Percentiles rank a stretch among this genome's conserved stretches.
phyloP scores from a whole-genome alignment of 345 rosid genomes.

The Melaleuca quinquenervia region DNA sequence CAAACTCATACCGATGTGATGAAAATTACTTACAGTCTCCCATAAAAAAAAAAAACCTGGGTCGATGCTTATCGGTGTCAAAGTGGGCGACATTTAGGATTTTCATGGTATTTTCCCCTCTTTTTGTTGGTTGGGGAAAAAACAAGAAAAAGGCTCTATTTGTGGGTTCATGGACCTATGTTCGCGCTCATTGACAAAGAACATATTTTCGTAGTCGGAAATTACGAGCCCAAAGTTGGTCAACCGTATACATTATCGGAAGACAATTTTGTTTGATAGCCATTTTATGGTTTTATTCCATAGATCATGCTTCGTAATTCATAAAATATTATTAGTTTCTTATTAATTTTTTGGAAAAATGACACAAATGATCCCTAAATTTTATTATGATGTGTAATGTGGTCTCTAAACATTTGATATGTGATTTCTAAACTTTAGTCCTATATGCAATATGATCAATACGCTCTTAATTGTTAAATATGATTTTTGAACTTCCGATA shows the following conservation, averaged over 20 bases:
- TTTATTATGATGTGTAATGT: no score
- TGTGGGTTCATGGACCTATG: not conserved
- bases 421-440: no score
- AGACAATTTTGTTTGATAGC: not conserved
- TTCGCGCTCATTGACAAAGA: not conserved
- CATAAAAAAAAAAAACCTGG: not conserved
- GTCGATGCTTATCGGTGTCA: not conserved
- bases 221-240: not conserved
- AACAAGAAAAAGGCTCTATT: not conserved
- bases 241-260: not conserved
- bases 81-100: not conserved
- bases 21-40: rapidly evolving
- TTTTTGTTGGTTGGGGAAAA: not conserved
- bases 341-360: not conserved
- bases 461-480: no score
- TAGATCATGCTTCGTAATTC: not conserved
- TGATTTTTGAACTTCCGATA: no score
- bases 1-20: not conserved
- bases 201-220: not conserved
- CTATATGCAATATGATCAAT: no score
- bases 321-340: not conserved
- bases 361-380: no score
- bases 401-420: no score
- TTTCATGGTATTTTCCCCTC: not conserved
- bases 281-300: not conserved